phyloP scores from a whole-genome alignment of 1,139 yeast species.

The Nakaseomyces nivariensis region DNA sequence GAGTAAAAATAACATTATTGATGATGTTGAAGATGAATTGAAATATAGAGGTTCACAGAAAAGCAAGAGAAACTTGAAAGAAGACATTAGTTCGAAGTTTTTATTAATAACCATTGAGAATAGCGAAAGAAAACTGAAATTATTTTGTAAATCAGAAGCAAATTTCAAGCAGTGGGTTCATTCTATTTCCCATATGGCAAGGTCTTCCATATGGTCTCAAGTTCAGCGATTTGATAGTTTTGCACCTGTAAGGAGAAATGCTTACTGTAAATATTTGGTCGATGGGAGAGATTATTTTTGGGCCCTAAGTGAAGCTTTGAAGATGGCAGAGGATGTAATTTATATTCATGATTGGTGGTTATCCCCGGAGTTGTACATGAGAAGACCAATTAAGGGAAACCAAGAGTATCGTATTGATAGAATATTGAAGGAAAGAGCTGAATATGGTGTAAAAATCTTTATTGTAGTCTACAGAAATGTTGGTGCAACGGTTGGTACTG shows the following conservation, averaged over 20 bases:
- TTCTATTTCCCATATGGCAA: constrained; percentile 62
- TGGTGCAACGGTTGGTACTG: constrained; percentile 87
- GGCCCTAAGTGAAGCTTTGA: constrained; percentile 89
- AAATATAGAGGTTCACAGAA: constrained; percentile 20
- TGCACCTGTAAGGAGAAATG: constrained; percentile 81
- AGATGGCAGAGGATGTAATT: constrained; percentile 88
- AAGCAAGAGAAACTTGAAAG: constrained; percentile 28
- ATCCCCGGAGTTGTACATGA: constrained; percentile 81
- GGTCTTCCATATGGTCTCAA: constrained; percentile 60
- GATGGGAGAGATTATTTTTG: constrained; percentile 95
- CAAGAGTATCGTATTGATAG: constrained; percentile 92
- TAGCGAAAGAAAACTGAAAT: constrained; percentile 63
- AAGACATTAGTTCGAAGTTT: constrained; percentile 28
- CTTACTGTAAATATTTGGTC: constrained; percentile 93
- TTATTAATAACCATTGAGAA: constrained; percentile 60
- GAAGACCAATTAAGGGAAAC: constrained; percentile 92
- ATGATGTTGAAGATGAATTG: constrained; percentile 26
- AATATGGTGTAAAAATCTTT: constrained; percentile 88
- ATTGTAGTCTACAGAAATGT: constrained; percentile 93
- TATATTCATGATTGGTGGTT: constrained; percentile 99
- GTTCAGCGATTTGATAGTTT: constrained; percentile 74
- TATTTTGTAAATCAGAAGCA: constrained; percentile 63
- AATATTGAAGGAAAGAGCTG: constrained; percentile 78
- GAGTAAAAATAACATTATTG: constrained; percentile 24
- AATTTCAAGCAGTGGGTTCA: constrained; percentile 70